phyloP scores from a whole-genome alignment of 768 basidiomycete species.

The Mycena pura region DNA sequence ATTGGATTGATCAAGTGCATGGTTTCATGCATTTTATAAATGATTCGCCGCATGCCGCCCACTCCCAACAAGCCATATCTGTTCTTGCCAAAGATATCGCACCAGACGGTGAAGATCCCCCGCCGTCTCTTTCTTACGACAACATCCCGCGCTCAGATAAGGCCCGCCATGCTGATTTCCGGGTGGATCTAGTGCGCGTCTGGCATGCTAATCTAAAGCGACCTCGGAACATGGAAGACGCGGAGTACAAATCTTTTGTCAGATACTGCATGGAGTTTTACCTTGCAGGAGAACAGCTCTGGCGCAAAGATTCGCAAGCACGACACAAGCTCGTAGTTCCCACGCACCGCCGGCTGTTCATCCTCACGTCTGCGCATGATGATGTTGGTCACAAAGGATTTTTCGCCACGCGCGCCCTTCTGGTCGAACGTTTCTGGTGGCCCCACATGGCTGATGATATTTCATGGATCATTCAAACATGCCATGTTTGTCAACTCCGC shows the following conservation, averaged over 20 bases:
- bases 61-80: too few relatives aligned
- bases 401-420: conserved; percentile 22
- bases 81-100: too few relatives aligned
- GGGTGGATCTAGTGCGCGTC: conserved; percentile 1
- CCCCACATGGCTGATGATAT: conserved; percentile 25
- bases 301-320: conserved; percentile 27
- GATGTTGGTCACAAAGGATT: conserved; percentile 34
- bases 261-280: conserved; percentile 31
- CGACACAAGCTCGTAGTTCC: conserved; percentile 33
- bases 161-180: background rate
- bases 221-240: conserved; percentile 9
- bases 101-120: too few relatives aligned
- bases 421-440: conserved; percentile 38
- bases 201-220: conserved; percentile 15
- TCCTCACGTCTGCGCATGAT: conserved; percentile 27
- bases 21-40: too few relatives aligned
- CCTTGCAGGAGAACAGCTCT: conserved; percentile 22
- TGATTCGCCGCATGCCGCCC: too few relatives aligned
- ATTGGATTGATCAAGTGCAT: too few relatives aligned
- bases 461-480: conserved; percentile 27
- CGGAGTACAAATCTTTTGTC: conserved; percentile 22
- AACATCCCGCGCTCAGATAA: background rate
- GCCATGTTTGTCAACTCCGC: conserved; percentile 33
- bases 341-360: conserved; percentile 10
- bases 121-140: conserved; percentile 5